Conservation (phyloP, 257 asterid genomes). For the Schizonepeta tenuifolia region DNA sequence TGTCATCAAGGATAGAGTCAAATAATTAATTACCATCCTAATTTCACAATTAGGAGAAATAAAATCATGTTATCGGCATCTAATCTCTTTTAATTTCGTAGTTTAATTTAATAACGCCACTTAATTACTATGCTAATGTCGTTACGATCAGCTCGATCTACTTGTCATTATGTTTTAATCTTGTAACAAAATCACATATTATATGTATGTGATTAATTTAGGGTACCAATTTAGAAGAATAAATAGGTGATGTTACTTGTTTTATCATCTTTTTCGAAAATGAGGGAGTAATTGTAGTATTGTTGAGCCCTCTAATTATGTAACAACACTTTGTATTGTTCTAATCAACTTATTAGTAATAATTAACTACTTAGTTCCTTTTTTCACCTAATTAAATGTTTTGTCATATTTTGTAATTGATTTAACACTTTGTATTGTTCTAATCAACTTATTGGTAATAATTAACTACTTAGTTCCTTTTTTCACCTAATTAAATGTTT, state of each 20-base stretch:
- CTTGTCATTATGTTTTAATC: neutral
- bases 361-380: constrained; percentile 15
- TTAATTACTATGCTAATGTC: constrained; percentile 20
- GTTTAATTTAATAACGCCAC: constrained; percentile 46
- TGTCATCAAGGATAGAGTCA: constrained; percentile 70
- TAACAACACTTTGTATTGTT: constrained; percentile 26
- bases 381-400: too few species aligned
- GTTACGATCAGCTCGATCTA: neutral
- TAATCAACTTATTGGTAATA: too few species aligned
- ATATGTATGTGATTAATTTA: neutral
- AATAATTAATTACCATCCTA: constrained; percentile 24
- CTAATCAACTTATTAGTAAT: constrained; percentile 26
- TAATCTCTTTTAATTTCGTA: constrained; percentile 23
- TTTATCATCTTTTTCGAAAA: constrained; percentile 30
- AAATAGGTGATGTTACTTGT: neutral
- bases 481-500: too few species aligned
- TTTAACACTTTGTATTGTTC: too few species aligned
- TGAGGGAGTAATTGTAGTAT: constrained; percentile 33
- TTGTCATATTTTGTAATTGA: too few species aligned
- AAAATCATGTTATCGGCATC: constrained; percentile 35
- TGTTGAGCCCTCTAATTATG: constrained; percentile 38
- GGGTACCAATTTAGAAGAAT: neutral
- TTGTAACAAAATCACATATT: neutral
- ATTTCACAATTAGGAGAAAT: constrained; percentile 13
- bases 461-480: too few species aligned